Conservation (phyloP, 2,329 filamentous ascomycete species). For the Scedosporium aurantiacum region DNA sequence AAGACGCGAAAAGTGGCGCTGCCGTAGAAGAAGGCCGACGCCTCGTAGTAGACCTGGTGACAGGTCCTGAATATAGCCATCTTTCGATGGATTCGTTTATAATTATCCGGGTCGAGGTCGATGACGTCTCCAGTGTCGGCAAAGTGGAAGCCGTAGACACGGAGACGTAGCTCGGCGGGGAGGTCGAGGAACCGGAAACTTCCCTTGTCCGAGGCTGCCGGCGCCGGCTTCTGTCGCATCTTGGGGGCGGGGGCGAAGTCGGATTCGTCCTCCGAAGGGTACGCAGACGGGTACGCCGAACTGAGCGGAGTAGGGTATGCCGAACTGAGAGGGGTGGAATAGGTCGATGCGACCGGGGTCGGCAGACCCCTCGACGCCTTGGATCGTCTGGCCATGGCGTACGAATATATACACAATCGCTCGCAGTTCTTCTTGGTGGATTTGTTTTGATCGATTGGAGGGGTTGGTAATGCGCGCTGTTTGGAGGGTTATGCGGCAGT, state of each 20-base stretch:
- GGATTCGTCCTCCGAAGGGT: slow-evolving; percentile 26
- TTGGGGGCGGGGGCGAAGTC: slow-evolving; percentile 16
- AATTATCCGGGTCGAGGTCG: slow-evolving; percentile 57
- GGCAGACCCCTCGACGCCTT: slow-evolving; percentile 2
- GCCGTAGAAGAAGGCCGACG: slow-evolving; percentile 55
- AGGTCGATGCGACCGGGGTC: not conserved
- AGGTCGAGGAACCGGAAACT: slow-evolving; percentile 59
- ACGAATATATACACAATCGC: not conserved
- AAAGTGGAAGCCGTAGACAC: slow-evolving; percentile 57
- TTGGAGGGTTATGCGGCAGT: not conserved
- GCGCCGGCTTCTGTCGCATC: slow-evolving; percentile 16
- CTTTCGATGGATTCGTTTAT: slow-evolving; percentile 47
- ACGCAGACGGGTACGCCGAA: slow-evolving; percentile 25
- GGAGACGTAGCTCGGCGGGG: slow-evolving; percentile 57
- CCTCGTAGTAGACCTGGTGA: slow-evolving; percentile 50
- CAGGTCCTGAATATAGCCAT: slow-evolving; percentile 52
- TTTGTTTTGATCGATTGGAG: not conserved
- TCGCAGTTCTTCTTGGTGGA: not conserved
- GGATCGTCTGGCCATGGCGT: slow-evolving; percentile 5
- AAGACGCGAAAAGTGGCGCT: slow-evolving; percentile 54
- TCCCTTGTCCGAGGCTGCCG: too few relatives aligned
- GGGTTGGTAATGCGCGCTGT: not conserved
- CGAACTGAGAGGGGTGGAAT: slow-evolving; percentile 14
- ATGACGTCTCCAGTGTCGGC: slow-evolving; percentile 40
- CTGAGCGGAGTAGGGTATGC: slow-evolving; percentile 23